Base-by-base conservation (phyloP, 2,329 filamentous ascomycete species). In the Zarea fungicola region DNA sequence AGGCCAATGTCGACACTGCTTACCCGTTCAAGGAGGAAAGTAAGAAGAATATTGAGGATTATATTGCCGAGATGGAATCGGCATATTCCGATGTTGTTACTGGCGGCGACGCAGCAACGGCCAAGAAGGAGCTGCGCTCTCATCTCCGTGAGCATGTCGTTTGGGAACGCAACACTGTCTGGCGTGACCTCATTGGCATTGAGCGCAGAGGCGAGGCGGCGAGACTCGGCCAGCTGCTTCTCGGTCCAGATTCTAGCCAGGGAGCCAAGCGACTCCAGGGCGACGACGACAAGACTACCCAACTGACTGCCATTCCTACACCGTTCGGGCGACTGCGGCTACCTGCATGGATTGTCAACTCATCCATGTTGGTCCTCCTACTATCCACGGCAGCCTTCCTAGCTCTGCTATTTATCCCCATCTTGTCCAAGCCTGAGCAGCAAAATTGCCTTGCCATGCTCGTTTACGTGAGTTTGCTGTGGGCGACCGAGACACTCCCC, bases 101-200 rank as follows among this genome's bases (percentile, higher is more conserved):
- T 0, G 81, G 85, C 35, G 90, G 90, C 25, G 89, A 99, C 60
- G 69, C 86, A 3, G 74, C 78, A 6, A 71, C 86, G 11, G 91
- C 93, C 5, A 88, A 84, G 60, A 85, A 88, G 57, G 93, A 97
- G 62, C 75, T 99, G 50, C 81, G 93, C 47, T 81, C 96, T 25
- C 91, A 99, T 62, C 77, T 99, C 22, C 78, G 93, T 50, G 95
- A 99, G 68, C 93, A 99, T 65, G 91, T 99, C 18, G 92, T 97
- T 1, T 99, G 93, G 95, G 95, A 99, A 66, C 81, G 93, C 50
- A 99, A 99, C 63, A 99, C 93, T 0, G 93, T 99, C 16, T 99
- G 93, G 93, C 78, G 95, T 69, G 93, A 99, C 60, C 93, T 99
- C 81, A 99, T 99, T 64, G 93, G 92, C 46, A 92, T 99, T 58